phyloP scores from a whole-genome alignment of 768 basidiomycete species.

The Mycena metata region DNA sequence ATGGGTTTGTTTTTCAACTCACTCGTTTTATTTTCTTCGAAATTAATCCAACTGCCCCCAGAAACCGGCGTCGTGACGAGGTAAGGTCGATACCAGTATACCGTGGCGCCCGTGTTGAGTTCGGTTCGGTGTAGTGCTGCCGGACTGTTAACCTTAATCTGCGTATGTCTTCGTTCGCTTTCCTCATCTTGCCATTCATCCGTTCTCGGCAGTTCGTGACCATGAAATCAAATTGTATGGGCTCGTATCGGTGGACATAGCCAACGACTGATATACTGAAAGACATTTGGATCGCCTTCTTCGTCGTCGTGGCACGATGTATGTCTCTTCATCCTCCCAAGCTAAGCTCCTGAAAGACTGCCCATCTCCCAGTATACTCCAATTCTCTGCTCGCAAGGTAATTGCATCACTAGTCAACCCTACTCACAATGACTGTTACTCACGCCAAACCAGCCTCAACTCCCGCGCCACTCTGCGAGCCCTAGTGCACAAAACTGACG shows the following conservation, averaged over 20 bases:
- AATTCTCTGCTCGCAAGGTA: slow-evolving; percentile 22
- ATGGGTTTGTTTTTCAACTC: slow-evolving; percentile 5
- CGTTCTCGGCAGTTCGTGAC: background rate
- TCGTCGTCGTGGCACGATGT: slow-evolving; percentile 15
- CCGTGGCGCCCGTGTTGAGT: background rate
- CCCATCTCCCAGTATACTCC: slow-evolving; percentile 13
- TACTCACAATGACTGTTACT: background rate
- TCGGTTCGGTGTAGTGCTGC: slow-evolving; percentile 4
- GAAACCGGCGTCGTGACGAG: slow-evolving; percentile 23
- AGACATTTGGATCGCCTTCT: slow-evolving; percentile 22
- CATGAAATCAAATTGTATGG: slow-evolving; percentile 17
- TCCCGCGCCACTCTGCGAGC: slow-evolving; percentile 15
- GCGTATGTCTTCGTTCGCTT: slow-evolving; percentile 1
- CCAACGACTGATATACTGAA: background rate
- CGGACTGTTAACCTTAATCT: slow-evolving; percentile 3
- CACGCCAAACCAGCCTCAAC: slow-evolving; percentile 7
- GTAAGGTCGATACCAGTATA: background rate
- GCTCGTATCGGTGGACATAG: background rate
- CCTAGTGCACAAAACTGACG: background rate
- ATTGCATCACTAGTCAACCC: background rate
- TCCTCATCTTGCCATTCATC: background rate
- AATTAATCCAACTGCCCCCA: background rate
- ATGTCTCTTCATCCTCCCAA: background rate
- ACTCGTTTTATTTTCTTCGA: background rate
- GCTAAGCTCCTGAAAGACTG: background rate